Base-by-base conservation (phyloP, 2,329 filamentous ascomycete genomes). In the Pseudocercospora eumusae region DNA sequence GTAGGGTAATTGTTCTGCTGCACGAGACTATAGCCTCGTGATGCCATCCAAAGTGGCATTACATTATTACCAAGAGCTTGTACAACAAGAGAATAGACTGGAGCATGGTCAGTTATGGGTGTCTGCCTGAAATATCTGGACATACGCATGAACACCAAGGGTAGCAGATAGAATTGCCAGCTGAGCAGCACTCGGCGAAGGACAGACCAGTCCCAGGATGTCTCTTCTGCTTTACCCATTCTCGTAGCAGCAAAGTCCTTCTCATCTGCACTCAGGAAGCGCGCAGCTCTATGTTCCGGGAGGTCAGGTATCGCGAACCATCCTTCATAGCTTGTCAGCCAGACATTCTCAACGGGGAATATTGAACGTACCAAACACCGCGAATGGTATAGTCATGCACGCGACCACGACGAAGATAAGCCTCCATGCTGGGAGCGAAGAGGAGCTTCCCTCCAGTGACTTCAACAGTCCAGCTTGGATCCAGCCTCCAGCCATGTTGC, bases 1-100 rank as follows among this genome's bases (percentile, higher is more conserved):
- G 78, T 80, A 0, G 79, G 79, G 54, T 80, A 80, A 63, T 78
- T 80, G 66, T 81, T 80, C 60, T 81, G 76, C 64, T 81, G 76
- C 8, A 79, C 70, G 2, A 76, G 70, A 2, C 70, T 76, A 62
- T 80, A 80, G 2, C 79, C 78, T 2, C 77, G 74, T 0, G 78
- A 79, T 2, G 75, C 75, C 75, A 81, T 78, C 79, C 78, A 80
- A 18, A 80, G 69, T 23, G 74, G 75, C 70, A 80, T 79, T 4
- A 81, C 78, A 42, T 81, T 80, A 70, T 80, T 81, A 13, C 69
- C 65, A 0, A 80, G 71, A 54, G 75, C 75, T 64, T 80, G 78
- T 0, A 80, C 75, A 20, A 75, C 77, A 2, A 81, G 75, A 0
- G 78, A 80, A 65, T 80, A 80, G 1, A 80, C 44, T 47, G 42